Evolutionary conservation across 768 basidiomycete species (phyloP).

Genomic region (Podaxis rugospora): DNA sequence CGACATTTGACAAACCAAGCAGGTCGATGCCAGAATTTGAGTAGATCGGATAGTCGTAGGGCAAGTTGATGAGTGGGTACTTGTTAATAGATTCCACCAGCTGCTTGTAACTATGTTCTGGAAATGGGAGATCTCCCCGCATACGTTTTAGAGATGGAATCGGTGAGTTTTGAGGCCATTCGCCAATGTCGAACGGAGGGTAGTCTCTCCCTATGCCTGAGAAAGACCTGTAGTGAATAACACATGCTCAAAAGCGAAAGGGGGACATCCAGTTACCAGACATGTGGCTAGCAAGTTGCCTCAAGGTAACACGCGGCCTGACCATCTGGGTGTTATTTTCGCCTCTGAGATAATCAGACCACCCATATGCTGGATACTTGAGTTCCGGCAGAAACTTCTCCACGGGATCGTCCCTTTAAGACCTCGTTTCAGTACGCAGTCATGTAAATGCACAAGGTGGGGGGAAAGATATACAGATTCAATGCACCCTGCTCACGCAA

Average conservation of each 20-base stretch:
- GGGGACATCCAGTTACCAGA: constrained; percentile 19
- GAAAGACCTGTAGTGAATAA: not conserved
- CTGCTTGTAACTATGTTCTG: constrained; percentile 19
- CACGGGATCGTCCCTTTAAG: constrained; percentile 45
- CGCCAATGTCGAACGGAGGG: constrained; percentile 24
- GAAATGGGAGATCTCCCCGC: constrained; percentile 24
- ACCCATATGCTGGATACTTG: constrained; percentile 28
- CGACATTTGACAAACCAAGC: constrained; percentile 59
- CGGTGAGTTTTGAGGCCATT: constrained; percentile 33
- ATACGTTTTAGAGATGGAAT: constrained; percentile 16
- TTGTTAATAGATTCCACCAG: constrained; percentile 32
- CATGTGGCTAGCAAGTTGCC: constrained; percentile 39
- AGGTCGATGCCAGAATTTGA: constrained; percentile 77
- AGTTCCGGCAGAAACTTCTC: constrained; percentile 38
- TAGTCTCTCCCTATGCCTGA: constrained; percentile 33
- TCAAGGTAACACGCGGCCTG: constrained; percentile 30
- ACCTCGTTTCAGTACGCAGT: not conserved
- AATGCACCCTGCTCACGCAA: constrained; percentile 41
- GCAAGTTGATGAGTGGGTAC: constrained; percentile 36
- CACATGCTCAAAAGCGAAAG: not conserved
- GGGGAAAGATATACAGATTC: constrained; percentile 17
- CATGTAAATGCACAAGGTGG: not conserved
- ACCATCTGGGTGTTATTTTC: not conserved
- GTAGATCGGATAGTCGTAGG: constrained; percentile 58
- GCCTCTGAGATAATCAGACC: constrained; percentile 26